A percentile compares a stretch with the other conserved stretches of the same genome.
phyloP scores from a whole-genome alignment of 306 rosid species.

The Calophaca sinica region DNA sequence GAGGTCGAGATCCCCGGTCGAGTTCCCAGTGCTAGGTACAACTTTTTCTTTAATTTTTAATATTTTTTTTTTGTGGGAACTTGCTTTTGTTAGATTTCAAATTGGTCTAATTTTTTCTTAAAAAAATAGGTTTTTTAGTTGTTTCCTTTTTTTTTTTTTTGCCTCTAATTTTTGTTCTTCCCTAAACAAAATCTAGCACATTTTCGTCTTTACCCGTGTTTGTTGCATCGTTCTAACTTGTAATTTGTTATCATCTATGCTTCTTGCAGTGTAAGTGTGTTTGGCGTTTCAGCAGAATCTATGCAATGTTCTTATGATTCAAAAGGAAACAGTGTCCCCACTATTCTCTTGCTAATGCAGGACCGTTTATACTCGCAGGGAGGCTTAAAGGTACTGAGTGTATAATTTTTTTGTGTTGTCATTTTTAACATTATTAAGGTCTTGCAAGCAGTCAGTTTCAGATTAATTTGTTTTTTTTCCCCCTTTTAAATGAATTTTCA shows the following conservation, averaged over 20 bases:
- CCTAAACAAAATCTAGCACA: too few relatives aligned
- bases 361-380: conserved; percentile 86
- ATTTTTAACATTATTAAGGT: conserved; percentile 12
- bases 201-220: too few relatives aligned
- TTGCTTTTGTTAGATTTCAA: conserved; percentile 31
- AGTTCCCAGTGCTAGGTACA: conserved; percentile 96
- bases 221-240: background rate
- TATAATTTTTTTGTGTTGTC: background rate
- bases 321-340: conserved; percentile 91
- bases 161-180: background rate
- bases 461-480: background rate
- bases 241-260: conserved; percentile 6
- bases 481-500: conserved; percentile 45
- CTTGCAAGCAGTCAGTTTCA: background rate
- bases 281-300: conserved; percentile 96
- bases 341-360: conserved; percentile 90
- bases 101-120: conserved; percentile 31
- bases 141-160: background rate
- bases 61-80: background rate
- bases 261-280: conserved; percentile 81
- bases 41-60: background rate
- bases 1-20: conserved; percentile 84
- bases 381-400: conserved; percentile 74
- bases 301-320: conserved; percentile 93
- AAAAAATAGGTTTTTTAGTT: conserved; percentile 1